A percentile compares a stretch with the other conserved stretches of the same genome.
These are phyloP conservation scores for Syzygium malaccense DNA, from an alignment of 441 rosid genomes.

Conservation along the genomic window DNA sequence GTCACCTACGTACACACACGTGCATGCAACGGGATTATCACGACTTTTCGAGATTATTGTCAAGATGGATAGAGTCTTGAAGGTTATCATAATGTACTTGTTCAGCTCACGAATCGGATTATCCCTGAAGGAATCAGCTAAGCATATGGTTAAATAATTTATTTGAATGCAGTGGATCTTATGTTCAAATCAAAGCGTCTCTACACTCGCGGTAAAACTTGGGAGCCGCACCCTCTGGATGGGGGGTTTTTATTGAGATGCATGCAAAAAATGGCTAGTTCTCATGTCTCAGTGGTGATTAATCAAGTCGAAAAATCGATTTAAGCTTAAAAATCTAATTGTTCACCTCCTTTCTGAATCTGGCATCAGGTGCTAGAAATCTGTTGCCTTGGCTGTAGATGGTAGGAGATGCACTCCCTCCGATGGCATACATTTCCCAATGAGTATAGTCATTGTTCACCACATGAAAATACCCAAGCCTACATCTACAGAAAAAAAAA, in stretches of 20 bases:
- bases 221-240: not conserved
- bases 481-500: not conserved
- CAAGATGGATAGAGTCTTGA: not conserved
- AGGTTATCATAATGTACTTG: not conserved
- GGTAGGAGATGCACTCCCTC: constrained; percentile 16
- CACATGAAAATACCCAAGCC: constrained; percentile 14
- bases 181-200: not conserved
- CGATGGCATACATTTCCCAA: constrained; percentile 16
- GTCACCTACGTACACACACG: not conserved
- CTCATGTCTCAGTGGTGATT: not conserved
- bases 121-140: not conserved
- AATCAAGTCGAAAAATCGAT: not conserved
- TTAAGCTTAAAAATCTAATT: not conserved
- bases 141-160: not conserved
- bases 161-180: not conserved
- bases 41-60: not conserved
- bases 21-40: not conserved
- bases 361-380: constrained; percentile 4
- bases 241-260: not conserved
- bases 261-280: not conserved
- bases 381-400: constrained; percentile 16
- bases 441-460: constrained; percentile 20
- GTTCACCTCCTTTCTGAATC: not conserved
- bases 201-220: not conserved
- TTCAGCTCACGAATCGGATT: not conserved